phyloP scores from a whole-genome alignment of 768 basidiomycete species.

The Melanogaster broomeanus region DNA sequence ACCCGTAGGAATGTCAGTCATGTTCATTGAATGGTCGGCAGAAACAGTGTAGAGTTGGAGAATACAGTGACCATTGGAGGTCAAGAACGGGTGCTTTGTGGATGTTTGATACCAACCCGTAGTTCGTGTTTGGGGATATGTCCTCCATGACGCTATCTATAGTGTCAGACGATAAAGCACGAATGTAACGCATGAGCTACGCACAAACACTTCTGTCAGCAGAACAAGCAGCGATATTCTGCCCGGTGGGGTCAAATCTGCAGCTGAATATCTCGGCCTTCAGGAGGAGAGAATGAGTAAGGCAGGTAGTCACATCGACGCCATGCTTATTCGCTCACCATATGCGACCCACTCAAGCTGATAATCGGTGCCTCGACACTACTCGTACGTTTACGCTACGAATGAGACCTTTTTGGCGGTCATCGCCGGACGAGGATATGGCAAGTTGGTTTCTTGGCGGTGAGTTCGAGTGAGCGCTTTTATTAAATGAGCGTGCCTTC shows the following conservation, averaged over 20 bases:
- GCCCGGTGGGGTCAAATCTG: constrained; percentile 92
- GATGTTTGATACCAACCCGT: constrained; percentile 77
- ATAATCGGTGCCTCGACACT: constrained; percentile 93
- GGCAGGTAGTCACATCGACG: background rate
- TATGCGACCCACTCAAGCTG: constrained; percentile 84
- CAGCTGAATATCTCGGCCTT: constrained; percentile 89
- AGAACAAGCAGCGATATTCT: constrained; percentile 91
- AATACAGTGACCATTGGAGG: constrained; percentile 84
- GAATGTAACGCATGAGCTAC: constrained; percentile 32
- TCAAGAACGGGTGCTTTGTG: constrained; percentile 93
- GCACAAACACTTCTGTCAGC: constrained; percentile 87
- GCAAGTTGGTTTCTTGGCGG: constrained; percentile 66
- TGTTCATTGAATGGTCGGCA: constrained; percentile 82
- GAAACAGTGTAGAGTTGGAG: constrained; percentile 75
- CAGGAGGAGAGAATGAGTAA: background rate
- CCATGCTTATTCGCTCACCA: constrained; percentile 51
- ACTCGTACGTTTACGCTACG: constrained; percentile 89
- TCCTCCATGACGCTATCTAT: constrained; percentile 78
- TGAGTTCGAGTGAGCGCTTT: constrained; percentile 55
- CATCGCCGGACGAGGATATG: constrained; percentile 75
- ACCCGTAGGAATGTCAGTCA: constrained; percentile 83
- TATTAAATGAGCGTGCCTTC: constrained; percentile 64
- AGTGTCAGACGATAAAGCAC: constrained; percentile 1
- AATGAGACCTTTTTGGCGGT: constrained; percentile 76
- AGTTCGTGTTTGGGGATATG: constrained; percentile 91